A percentile compares a stretch with the other conserved stretches of the same genome.
Evolutionary conservation across 805 yeast genomes (phyloP).

Genomic region (Starmerella tilneyi): DNA sequence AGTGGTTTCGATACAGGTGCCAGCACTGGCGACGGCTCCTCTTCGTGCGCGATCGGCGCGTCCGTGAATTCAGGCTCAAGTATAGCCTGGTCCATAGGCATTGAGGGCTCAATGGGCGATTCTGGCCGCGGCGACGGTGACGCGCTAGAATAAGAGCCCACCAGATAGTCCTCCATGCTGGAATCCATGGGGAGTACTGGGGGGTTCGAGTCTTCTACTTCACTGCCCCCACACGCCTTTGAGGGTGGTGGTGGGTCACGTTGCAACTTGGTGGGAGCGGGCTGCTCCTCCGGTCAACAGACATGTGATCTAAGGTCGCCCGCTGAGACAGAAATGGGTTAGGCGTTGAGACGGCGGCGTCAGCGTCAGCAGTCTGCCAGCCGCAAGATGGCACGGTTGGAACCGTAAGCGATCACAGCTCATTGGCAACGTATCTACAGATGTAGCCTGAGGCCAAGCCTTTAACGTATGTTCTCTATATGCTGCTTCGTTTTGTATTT

Average conservation of each 20-base stretch:
- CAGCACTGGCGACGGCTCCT: background rate
- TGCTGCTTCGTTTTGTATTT: too few relatives aligned
- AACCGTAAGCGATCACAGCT: too few relatives aligned
- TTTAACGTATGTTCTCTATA: too few relatives aligned
- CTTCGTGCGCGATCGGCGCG: background rate
- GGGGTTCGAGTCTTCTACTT: slow-evolving; percentile 3
- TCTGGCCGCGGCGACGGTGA: slow-evolving; percentile 1
- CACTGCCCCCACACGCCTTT: slow-evolving; percentile 6
- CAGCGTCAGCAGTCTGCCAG: background rate
- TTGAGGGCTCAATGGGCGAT: background rate
- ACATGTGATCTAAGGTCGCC: too few relatives aligned
- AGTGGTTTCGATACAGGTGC: background rate
- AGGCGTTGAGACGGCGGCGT: too few relatives aligned
- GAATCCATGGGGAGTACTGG: slow-evolving; percentile 5
- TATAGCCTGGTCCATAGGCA: background rate
- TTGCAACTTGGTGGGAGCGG: background rate
- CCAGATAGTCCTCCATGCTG: slow-evolving; percentile 6
- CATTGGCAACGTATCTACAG: too few relatives aligned
- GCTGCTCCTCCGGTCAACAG: background rate
- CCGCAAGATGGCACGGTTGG: too few relatives aligned
- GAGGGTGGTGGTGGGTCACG: slow-evolving; percentile 1
- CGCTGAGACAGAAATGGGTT: too few relatives aligned
- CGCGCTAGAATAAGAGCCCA: background rate
- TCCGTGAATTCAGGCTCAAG: background rate
- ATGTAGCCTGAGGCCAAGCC: too few relatives aligned